Conservation (phyloP, 202 grass and related monocot species). For the Setaria italica region DNA sequence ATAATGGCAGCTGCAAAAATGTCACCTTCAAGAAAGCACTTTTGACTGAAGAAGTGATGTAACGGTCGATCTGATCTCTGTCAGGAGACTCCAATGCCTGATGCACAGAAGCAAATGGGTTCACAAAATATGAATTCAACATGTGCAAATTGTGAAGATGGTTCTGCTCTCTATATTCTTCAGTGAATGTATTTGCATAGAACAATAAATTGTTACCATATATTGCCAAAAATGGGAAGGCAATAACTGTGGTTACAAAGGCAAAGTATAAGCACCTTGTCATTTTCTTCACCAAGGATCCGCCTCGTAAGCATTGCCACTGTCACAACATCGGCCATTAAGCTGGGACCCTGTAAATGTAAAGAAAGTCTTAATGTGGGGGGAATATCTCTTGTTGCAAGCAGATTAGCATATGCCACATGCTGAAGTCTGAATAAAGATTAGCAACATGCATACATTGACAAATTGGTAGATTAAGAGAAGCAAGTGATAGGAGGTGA, state of each 20-base stretch:
- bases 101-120: slow-evolving; percentile 46
- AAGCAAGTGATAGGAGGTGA: not conserved
- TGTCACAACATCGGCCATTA: slow-evolving; percentile 87
- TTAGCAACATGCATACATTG: not conserved
- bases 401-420: slow-evolving; percentile 10
- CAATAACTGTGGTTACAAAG: slow-evolving; percentile 15
- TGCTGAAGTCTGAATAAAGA: slow-evolving; percentile 40
- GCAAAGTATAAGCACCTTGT: slow-evolving; percentile 57
- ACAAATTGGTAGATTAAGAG: slow-evolving; percentile 5
- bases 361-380: not conserved
- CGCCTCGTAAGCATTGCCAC: slow-evolving; percentile 80
- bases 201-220: not conserved
- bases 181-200: too few relatives aligned
- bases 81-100: slow-evolving; percentile 72
- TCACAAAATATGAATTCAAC: slow-evolving; percentile 19
- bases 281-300: slow-evolving; percentile 94
- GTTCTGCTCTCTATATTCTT: slow-evolving; percentile 24
- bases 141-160: slow-evolving; percentile 19
- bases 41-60: slow-evolving; percentile 94
- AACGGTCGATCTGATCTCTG: slow-evolving; percentile 88
- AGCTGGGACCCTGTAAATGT: slow-evolving; percentile 66
- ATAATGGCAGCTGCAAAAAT: slow-evolving; percentile 47
- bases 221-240: slow-evolving; percentile 24
- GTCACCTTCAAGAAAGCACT: slow-evolving; percentile 84
- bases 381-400: not conserved